Evolutionary conservation across 352 stramenopile genomes (phyloP).

Genomic region (Phytophthora kernoviae): DNA sequence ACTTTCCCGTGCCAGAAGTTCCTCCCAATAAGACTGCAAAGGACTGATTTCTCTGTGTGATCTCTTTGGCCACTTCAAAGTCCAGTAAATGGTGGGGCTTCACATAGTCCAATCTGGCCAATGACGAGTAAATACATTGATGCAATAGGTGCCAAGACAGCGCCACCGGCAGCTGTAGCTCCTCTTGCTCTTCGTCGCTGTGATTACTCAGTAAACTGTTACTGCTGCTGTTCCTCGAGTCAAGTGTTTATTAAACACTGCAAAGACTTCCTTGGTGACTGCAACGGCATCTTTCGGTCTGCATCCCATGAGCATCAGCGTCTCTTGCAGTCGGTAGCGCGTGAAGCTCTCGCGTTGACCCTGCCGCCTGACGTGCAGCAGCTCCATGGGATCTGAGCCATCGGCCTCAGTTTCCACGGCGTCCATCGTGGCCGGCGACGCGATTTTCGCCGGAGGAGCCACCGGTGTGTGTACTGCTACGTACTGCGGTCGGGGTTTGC

Average conservation of each 20-base stretch:
- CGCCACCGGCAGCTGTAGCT: slow-evolving; percentile 14
- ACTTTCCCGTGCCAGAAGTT: slow-evolving; percentile 87
- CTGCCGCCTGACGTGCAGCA: slow-evolving; percentile 65
- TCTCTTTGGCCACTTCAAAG: slow-evolving; percentile 85
- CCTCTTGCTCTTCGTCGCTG: slow-evolving; percentile 12
- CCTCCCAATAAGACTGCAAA: slow-evolving; percentile 88
- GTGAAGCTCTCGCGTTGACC: slow-evolving; percentile 70
- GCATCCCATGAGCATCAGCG: slow-evolving; percentile 89
- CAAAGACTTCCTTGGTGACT: slow-evolving; percentile 75
- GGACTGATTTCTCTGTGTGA: slow-evolving; percentile 85
- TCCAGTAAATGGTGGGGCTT: slow-evolving; percentile 87
- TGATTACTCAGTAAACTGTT: slow-evolving; percentile 15
- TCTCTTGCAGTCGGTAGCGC: slow-evolving; percentile 85
- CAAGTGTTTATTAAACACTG: slow-evolving; percentile 61
- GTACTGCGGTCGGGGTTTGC: slow-evolving; percentile 4
- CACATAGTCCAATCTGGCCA: slow-evolving; percentile 81
- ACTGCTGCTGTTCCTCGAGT: slow-evolving; percentile 19
- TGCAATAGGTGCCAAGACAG: slow-evolving; percentile 80
- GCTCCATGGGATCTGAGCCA: slow-evolving; percentile 78
- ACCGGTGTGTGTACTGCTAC: slow-evolving; percentile 10
- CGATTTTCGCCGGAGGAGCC: slow-evolving; percentile 1
- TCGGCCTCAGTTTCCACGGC: slow-evolving; percentile 57
- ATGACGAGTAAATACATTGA: slow-evolving; percentile 81
- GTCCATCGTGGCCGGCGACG: slow-evolving; percentile 45
- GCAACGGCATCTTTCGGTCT: slow-evolving; percentile 72